Conservation (phyloP, 768 basidiomycete genomes). For the Infundibulicybe gibba region DNA sequence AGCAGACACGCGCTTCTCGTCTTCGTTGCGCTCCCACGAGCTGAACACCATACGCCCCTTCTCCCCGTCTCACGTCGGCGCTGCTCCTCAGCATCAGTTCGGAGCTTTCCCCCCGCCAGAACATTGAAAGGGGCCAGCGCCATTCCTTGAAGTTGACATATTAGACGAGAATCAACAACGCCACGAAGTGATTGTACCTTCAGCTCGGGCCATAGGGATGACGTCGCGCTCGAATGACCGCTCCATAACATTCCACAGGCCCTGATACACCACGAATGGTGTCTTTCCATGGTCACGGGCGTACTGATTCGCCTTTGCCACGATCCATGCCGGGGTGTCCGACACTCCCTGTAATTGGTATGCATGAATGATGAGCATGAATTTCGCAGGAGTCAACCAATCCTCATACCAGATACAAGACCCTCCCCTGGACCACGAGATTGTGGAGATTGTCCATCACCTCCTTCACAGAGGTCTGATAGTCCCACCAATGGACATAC, state of each 20-base stretch:
- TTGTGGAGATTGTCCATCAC: constrained; percentile 51
- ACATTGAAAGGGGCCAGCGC: constrained; percentile 31
- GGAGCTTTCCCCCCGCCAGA: constrained; percentile 39
- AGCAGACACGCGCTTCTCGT: constrained; percentile 35
- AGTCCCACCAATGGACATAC: constrained; percentile 51
- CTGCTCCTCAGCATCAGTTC: constrained; percentile 46
- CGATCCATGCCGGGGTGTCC: constrained; percentile 47
- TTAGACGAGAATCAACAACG: no score
- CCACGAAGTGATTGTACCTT: constrained; percentile 22
- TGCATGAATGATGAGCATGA: not conserved
- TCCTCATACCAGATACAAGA: constrained; percentile 34
- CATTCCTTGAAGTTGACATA: constrained; percentile 3
- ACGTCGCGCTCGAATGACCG: constrained; percentile 53
- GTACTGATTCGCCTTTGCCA: constrained; percentile 45
- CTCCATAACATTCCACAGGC: constrained; percentile 36
- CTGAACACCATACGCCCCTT: constrained; percentile 29
- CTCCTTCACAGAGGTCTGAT: constrained; percentile 46
- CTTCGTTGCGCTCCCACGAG: constrained; percentile 43
- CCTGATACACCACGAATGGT: constrained; percentile 55
- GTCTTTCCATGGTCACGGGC: constrained; percentile 43
- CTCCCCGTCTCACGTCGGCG: constrained; percentile 25
- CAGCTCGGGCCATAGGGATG: constrained; percentile 39
- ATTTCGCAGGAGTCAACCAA: not conserved
- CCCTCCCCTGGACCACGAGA: constrained; percentile 49
- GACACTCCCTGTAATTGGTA: constrained; percentile 30